Base-by-base conservation (phyloP, 257 asterid species). In the Parsonsia alboflavescens region DNA sequence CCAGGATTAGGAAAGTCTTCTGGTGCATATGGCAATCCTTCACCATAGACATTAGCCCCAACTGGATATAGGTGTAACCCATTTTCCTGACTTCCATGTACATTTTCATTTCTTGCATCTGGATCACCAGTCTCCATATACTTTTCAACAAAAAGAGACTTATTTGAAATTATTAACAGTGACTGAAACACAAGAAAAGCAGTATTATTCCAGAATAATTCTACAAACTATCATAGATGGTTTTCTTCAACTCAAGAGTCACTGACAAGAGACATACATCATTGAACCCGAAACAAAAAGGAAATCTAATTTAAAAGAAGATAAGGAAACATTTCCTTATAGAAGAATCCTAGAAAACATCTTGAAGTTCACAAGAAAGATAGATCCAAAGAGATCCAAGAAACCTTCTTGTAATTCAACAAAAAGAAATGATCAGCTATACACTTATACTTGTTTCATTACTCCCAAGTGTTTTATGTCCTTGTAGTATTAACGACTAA, bases 21-120 rank as follows among this genome's bases (percentile, higher is more conserved):
- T 30, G 97, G 98, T 52, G 97, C 97, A 80, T 94, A 90, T 24
- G 98, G 98, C 74, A 84, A 86, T 77, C 98, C 98, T 83, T 82
- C 86, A 50, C 98, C 97, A 6, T 85, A 82, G 44, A 72, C 87
- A 73, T 81, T 73, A 70, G 28, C 75, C 62, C 86, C 74, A 52
- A 91, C 97, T 13, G 95, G 90, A 77, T 81, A 88, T 63, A 91
- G 86, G 62, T 68, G 63, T 6, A 89, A 73, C 57, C 83, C 89
- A 72, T 82, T 88, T 75, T 80, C 82, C 46, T 54, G 79, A 26
- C n/a, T 71, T 76, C 72, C 80, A 62, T 44, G 52, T 52, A 80
- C 65, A 65, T 73, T 81, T 61, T 75, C 86, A 73, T 84, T 83
- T 82, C 78, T 72, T 72, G 76, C 84, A 80, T 72, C 89, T 0